These are phyloP conservation scores for Starmerella tilneyi DNA, from an alignment of 805 yeast genomes.

Conservation along the genomic window DNA sequence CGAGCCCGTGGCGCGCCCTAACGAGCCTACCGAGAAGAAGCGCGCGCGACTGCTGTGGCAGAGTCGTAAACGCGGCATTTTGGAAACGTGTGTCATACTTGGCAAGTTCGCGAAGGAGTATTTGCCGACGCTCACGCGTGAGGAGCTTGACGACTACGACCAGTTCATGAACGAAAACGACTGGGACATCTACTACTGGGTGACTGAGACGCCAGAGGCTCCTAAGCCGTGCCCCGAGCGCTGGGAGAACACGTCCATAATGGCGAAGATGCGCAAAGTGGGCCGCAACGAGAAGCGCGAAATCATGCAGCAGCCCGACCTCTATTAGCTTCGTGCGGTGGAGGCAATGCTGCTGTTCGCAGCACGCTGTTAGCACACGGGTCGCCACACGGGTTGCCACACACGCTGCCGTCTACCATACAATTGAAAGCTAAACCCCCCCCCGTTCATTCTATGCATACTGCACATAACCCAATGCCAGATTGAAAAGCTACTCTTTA, in stretches of 20 bases:
- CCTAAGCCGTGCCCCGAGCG: slow-evolving; percentile 79
- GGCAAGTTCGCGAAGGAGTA: slow-evolving; percentile 76
- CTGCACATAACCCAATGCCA: too few species aligned
- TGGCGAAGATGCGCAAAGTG: slow-evolving; percentile 57
- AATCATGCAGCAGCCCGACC: slow-evolving; percentile 78
- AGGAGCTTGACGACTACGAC: slow-evolving; percentile 78
- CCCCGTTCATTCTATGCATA: too few species aligned
- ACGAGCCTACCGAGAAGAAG: slow-evolving; percentile 62
- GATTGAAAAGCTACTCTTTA: too few species aligned
- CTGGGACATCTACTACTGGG: slow-evolving; percentile 99
- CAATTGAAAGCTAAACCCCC: too few species aligned
- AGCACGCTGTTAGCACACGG: too few species aligned
- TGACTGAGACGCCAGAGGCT: slow-evolving; percentile 61
- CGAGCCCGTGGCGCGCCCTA: slow-evolving; percentile 65
- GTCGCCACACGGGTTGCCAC: too few species aligned
- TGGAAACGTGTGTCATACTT: slow-evolving; percentile 80
- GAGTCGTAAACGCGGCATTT: slow-evolving; percentile 86
- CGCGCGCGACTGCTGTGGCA: slow-evolving; percentile 86
- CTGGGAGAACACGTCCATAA: slow-evolving; percentile 62
- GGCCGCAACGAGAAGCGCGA: slow-evolving; percentile 62
- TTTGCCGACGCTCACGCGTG: slow-evolving; percentile 46
- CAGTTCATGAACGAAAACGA: slow-evolving; percentile 78
- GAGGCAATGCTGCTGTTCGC: too few species aligned
- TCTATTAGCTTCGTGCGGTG: slow-evolving; percentile 32
- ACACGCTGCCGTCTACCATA: too few species aligned